A percentile compares a stretch with the other conserved stretches of the same genome.
Conservation (phyloP, 257 asterid species). For the Capsicum pubescens region DNA sequence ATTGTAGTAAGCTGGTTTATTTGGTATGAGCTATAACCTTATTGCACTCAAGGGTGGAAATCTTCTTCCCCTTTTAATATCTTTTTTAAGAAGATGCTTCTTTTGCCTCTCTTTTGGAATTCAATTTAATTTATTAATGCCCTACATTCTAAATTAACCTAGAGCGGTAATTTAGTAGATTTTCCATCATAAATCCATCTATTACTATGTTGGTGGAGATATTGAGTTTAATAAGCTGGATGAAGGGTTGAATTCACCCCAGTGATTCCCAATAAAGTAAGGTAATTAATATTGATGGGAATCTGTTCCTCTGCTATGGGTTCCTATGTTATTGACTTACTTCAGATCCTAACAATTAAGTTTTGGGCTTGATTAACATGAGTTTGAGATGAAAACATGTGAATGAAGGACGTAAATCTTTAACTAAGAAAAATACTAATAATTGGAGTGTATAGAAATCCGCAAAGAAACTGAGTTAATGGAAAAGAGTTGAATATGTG, state of each 20-base stretch:
- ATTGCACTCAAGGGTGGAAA: not conserved
- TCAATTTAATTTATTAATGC: not conserved
- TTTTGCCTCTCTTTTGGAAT: not conserved
- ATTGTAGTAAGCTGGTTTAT: not conserved
- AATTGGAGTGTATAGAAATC: not conserved
- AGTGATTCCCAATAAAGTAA: not conserved
- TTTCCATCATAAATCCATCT: not conserved
- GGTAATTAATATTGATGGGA: not conserved
- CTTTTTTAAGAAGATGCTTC: not conserved
- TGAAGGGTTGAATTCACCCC: not conserved
- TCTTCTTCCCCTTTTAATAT: not conserved
- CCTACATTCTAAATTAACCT: not conserved
- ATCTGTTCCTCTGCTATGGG: not conserved
- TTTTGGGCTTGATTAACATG: constrained; percentile 9
- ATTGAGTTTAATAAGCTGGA: not conserved
- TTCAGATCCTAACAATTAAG: not conserved
- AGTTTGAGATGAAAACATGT: constrained; percentile 23
- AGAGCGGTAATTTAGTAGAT: not conserved
- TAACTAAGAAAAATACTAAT: not conserved
- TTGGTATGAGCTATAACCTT: not conserved
- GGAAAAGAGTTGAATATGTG: not conserved
- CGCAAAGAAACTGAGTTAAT: not conserved
- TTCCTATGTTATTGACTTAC: not conserved
- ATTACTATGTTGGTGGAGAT: not conserved
- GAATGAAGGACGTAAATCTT: not conserved